These are phyloP conservation scores for Zea mays DNA, from an alignment of 176 grass and related monocot species.

Conservation along the genomic window Zm-B73-REFERENCE-NAM-5.0 NC_050096.1:277090501-277091000, in stretches of 20 bases:
- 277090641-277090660: conserved; percentile 60
- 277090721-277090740: conserved; percentile 45
- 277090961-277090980: too few relatives aligned
- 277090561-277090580: conserved; percentile 52
- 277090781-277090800: conserved; percentile 20
- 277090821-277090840: neutral
- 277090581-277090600: conserved; percentile 56
- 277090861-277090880: neutral
- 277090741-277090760: conserved; percentile 38
- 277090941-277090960: too few relatives aligned
- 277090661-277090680: conserved; percentile 72
- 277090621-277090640: conserved; percentile 78
- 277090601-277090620: conserved; percentile 78
- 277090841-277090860: conserved; percentile 19
- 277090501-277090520: conserved; percentile 77
- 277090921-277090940: too few relatives aligned
- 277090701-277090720: conserved; percentile 39
- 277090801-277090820: neutral
- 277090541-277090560: conserved; percentile 74
- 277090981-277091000: too few relatives aligned
- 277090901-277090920: too few relatives aligned
- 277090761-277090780: neutral
- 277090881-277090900: neutral
- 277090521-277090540: conserved; percentile 76
- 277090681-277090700: conserved; percentile 70